Evolutionary conservation across 73 alveolate species (phyloP).

Genomic region (Durusdinium trenchii): DNA sequence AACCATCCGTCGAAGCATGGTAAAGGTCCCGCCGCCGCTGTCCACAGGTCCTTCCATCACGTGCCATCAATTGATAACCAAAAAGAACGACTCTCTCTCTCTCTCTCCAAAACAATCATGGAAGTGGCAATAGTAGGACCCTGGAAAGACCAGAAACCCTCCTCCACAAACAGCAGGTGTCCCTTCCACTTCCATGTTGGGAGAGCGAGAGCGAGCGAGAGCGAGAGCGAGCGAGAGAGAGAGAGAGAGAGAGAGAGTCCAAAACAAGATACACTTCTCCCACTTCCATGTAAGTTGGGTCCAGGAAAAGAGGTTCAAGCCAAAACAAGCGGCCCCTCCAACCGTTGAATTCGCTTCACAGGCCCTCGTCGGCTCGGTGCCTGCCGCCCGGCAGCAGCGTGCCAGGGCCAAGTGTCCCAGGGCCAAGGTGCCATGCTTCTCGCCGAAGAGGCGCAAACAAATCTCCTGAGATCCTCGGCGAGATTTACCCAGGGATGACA

Average conservation of each 20-base stretch:
- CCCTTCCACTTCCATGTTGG: no score
- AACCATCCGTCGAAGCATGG: no score
- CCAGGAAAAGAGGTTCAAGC: not conserved
- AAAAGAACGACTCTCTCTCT: no score
- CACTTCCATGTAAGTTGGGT: not conserved
- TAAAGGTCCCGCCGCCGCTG: no score
- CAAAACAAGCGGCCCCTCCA: not conserved
- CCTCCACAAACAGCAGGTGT: no score
- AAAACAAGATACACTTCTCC: not conserved
- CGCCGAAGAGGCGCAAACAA: slow-evolving; percentile 51
- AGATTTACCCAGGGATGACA: no score
- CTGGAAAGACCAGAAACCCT: no score
- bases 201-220: no score
- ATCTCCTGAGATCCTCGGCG: slow-evolving; percentile 65
- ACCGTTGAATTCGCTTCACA: not conserved
- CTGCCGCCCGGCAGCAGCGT: slow-evolving; percentile 97
- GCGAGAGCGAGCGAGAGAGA: not conserved
- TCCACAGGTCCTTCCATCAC: no score
- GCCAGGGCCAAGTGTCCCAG: slow-evolving; percentile 74
- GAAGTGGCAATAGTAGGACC: no score
- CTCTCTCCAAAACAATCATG: no score
- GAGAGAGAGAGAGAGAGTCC: not conserved
- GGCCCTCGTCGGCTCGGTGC: not conserved
- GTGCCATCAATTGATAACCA: no score
- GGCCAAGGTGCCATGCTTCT: slow-evolving; percentile 51